Evolutionary conservation across 768 basidiomycete species (phyloP), one percentile per base, ranked within the genome.

Genomic region (Chalciporus pseudorubinellus): DNA sequence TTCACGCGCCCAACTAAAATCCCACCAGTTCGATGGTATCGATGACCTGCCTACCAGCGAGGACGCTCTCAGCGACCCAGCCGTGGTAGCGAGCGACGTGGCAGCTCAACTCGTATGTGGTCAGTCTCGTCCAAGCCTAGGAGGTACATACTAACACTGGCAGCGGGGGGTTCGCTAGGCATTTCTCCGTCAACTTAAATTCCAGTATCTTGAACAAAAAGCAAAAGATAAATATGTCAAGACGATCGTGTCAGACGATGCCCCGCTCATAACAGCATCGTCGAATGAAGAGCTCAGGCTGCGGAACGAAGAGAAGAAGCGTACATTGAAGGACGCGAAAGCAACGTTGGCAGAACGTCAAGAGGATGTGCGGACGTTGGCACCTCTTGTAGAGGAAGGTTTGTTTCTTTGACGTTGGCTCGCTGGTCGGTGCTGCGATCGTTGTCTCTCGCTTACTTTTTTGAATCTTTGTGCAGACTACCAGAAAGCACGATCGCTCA

Each of bases 221-320:
- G 89, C 93, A 3, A 95, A 95, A 64, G 83, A 91, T 60, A 85
- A 87, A 68, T 95, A 94, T 62, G 77, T 93, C 59, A 87, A 87
- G 65, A 84, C 83, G 1, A 92, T 95, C 59, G 86, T 92, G 44
- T 89, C 85, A 63, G 87, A 93, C 55, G 89, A 94, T 51, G 88
- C 90, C 0, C 87, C 87, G 3, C 81, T 84, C 52, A 82, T 93
- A 36, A 87, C 86, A 6, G 83, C 83, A 8, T 86, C 86, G n/a
- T 84, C 87, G 54, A 94, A 93, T 59, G 82, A 86, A 53, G 78
- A 77, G 19, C 76, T 90, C 9, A 70, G 76, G 20, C 60, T 72
- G 6, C 68, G 70, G 42, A 92, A 91, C 59, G 82, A 81, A 45
- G 72, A 80, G 59, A 90, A 87, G 73, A 93, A 95, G 66, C 78